Evolutionary conservation across 1,284 basidiomycete species (phyloP), one percentile per base, ranked within the genome.

Genomic region (Afroboletus lepidellus): DNA sequence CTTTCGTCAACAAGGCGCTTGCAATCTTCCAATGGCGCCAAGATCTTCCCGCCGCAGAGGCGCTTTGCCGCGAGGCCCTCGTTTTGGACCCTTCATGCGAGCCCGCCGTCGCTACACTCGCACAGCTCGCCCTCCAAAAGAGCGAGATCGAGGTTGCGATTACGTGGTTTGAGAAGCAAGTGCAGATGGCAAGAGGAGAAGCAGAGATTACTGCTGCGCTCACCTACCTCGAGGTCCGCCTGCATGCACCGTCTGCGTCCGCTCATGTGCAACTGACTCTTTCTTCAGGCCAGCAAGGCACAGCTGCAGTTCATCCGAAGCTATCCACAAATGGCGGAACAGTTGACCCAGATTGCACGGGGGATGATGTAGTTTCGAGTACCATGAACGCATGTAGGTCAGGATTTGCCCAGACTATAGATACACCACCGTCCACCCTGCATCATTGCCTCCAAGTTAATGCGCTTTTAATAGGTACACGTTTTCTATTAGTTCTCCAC

Each of bases 1-100:
- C 96, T 0, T 79, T 97, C 57, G 95, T 99, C 59, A 99, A 99
- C 85, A 98, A 98, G 72, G 95, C 96, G 20, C 84, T 99, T 24
- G 90, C 94, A 1, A 69, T 98, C 46, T 98, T 90, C 81, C 96
- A 98, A 75, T 96, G 91, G 90, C 92, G 94, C 72, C 91, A 96
- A 69, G 94, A 98, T 67, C 80, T 92, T 50, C 75, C 73, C 3
- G 84, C 82, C 0, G 95, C 95, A 8, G 94, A 97, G 69, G 72
- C 77, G 24, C 88, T 94, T 61, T 98, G 94, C 69, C 77, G 85
- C 55, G 87, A 98, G 69, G 97, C 97, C 0, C 77, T 99, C 34
- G 75, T 78, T 44, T 84, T 94, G 56, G 96, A 98, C 71, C 78
- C 89, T 16, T 94, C 96, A 61, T 99, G 96, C 73, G 97, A 99